Evolutionary conservation across 2,329 filamentous ascomycete species (phyloP).

Genomic region (Curvularia spicifera): DNA sequence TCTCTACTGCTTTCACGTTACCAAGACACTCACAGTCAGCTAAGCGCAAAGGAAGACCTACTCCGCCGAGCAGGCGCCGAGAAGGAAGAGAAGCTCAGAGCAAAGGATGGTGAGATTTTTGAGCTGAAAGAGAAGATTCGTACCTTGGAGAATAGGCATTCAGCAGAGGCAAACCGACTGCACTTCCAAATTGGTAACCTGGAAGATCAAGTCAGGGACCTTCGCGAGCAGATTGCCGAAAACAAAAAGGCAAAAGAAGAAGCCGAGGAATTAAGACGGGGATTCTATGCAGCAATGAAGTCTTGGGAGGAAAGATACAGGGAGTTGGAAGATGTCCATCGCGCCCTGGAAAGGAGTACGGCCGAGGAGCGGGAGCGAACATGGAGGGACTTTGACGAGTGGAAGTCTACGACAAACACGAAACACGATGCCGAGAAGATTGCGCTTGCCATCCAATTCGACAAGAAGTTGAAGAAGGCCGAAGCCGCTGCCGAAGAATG

Average conservation of each 20-base stretch:
- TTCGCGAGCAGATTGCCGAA: constrained; percentile 55
- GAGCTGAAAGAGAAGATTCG: constrained; percentile 59
- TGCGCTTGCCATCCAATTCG: constrained; percentile 49
- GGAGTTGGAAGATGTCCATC: constrained; percentile 51
- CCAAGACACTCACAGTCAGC: constrained; percentile 58
- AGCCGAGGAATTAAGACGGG: constrained; percentile 39
- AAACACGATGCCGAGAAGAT: constrained; percentile 50
- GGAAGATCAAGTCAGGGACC: constrained; percentile 60
- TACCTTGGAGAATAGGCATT: constrained; percentile 57
- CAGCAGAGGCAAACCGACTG: constrained; percentile 58
- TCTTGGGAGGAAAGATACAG: constrained; percentile 54
- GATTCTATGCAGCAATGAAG: constrained; percentile 43
- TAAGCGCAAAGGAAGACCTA: constrained; percentile 57
- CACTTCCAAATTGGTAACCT: constrained; percentile 59
- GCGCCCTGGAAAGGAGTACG: constrained; percentile 48
- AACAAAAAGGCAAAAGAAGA: constrained; percentile 54
- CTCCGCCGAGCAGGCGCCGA: constrained; percentile 58
- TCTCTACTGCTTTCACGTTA: constrained; percentile 53
- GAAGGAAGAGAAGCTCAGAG: constrained; percentile 59
- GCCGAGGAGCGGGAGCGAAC: constrained; percentile 46
- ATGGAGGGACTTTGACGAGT: constrained; percentile 52
- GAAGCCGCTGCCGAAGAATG: constrained; percentile 58
- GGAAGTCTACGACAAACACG: constrained; percentile 48
- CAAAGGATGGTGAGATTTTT: constrained; percentile 61
- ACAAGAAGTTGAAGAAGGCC: constrained; percentile 53